Evolutionary conservation across 2,329 filamentous ascomycete genomes (phyloP).

Genomic region (Monosporascus sp.): DNA sequence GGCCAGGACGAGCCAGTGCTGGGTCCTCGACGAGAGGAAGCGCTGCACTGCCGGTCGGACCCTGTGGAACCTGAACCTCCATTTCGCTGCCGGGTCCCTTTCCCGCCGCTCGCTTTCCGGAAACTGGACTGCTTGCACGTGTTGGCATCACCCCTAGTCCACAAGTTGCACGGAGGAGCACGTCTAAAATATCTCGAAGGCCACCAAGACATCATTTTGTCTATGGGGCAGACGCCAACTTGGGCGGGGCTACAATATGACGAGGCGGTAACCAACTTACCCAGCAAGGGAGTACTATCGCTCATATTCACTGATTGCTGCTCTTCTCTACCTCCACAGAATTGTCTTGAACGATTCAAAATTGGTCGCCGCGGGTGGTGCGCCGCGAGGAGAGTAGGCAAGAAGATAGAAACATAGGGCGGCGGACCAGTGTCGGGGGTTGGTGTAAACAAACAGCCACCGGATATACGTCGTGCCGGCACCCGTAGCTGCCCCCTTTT

Average conservation of each 20-base stretch:
- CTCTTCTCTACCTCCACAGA: neutral
- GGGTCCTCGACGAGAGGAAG: conserved; percentile 31
- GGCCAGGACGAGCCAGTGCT: conserved; percentile 39
- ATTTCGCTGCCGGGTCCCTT: conserved; percentile 1
- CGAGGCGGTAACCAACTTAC: conserved; percentile 11
- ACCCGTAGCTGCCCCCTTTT: neutral
- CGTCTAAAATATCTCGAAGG: neutral
- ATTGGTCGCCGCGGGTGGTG: too few relatives aligned
- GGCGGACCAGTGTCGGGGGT: too few relatives aligned
- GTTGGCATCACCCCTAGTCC: neutral
- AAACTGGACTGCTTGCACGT: conserved; percentile 3
- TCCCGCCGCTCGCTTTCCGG: neutral
- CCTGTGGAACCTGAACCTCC: conserved; percentile 5
- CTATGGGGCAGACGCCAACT: neutral
- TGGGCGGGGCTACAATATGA: neutral
- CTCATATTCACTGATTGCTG: conserved; percentile 8
- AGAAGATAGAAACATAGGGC: neutral
- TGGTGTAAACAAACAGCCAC: neutral
- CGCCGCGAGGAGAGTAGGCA: neutral
- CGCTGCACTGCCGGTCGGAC: conserved; percentile 10
- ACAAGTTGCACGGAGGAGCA: neutral
- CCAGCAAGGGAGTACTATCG: conserved; percentile 15
- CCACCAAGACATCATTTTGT: too few relatives aligned
- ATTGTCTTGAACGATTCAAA: too few relatives aligned
- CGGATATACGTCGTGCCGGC: neutral